phyloP scores from a whole-genome alignment of 1,284 basidiomycete species.

The Mycena citricolor region DNA sequence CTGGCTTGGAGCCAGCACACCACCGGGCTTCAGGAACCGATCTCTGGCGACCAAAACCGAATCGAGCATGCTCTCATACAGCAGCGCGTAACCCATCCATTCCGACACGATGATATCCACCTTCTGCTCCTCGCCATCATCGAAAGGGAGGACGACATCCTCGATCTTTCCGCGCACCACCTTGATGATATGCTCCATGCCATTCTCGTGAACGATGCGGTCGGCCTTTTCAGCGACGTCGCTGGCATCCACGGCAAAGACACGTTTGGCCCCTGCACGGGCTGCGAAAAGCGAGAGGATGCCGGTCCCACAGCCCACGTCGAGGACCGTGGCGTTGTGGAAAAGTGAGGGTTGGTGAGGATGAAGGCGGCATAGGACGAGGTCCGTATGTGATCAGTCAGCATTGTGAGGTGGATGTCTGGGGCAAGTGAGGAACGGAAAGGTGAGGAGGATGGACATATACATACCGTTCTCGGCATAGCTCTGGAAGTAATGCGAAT shows the following conservation, averaged over 20 bases:
- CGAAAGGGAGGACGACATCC: constrained; percentile 26
- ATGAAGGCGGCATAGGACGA: constrained; percentile 93
- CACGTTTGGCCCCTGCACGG: constrained; percentile 86
- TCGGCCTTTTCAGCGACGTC: constrained; percentile 83
- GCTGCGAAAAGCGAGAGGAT: constrained; percentile 95
- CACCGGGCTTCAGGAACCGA: constrained; percentile 71
- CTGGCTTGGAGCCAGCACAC: constrained; percentile 92
- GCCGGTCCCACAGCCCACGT: constrained; percentile 94
- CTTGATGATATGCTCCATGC: constrained; percentile 71
- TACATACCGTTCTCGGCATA: constrained; percentile 86
- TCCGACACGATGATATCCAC: constrained; percentile 96
- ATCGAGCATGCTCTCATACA: constrained; percentile 98
- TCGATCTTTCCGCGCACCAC: constrained; percentile 42
- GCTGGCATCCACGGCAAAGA: constrained; percentile 93
- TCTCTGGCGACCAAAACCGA: constrained; percentile 89
- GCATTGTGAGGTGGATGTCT: constrained; percentile 83
- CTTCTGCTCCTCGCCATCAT: constrained; percentile 65
- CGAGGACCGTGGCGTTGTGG: constrained; percentile 85
- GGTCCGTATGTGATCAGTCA: constrained; percentile 88
- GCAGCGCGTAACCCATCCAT: constrained; percentile 95
- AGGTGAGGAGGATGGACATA: neutral
- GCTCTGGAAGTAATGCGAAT: constrained; percentile 92
- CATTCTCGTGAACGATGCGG: constrained; percentile 81
- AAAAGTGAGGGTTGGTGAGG: constrained; percentile 84
- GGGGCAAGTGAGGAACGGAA: constrained; percentile 1